A percentile compares a stretch with the other conserved stretches of the same genome.
These are phyloP conservation scores for Cicer pinnatifidum DNA, from an alignment of 306 rosid genomes.

Conservation along the genomic window DNA sequence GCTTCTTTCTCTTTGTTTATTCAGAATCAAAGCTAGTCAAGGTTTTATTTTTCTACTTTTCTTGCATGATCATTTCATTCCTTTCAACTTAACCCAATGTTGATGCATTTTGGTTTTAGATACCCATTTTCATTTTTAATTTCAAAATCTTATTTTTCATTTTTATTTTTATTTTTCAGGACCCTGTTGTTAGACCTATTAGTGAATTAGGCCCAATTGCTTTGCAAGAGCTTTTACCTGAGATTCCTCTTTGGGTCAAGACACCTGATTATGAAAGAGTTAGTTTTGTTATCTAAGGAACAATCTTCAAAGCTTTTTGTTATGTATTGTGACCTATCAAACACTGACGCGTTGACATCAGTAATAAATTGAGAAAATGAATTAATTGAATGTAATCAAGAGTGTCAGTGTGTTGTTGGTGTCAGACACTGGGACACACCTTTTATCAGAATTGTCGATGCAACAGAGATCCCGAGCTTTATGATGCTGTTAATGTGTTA, in stretches of 20 bases:
- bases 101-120: conserved; percentile 26
- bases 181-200: conserved; percentile 65
- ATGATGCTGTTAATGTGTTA: conserved; percentile 29
- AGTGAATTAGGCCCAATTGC: conserved; percentile 72
- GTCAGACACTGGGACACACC: no score
- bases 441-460: no score
- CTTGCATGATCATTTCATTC: conserved; percentile 10
- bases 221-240: conserved; percentile 72
- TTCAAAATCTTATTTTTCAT: conserved; percentile 42
- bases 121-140: conserved; percentile 18
- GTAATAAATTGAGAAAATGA: no score
- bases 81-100: conserved; percentile 6
- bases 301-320: background rate
- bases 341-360: no score
- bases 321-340: background rate
- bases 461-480: background rate
- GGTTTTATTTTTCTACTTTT: conserved; percentile 45
- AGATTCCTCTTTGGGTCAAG: conserved; percentile 92
- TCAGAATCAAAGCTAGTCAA: conserved; percentile 63
- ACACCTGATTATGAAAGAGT: conserved; percentile 85
- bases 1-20: conserved; percentile 76
- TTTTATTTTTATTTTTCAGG: conserved; percentile 54
- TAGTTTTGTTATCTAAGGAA: conserved; percentile 43
- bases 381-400: no score
- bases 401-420: no score